A percentile compares a stretch with the other conserved stretches of the same genome.
Conservation (phyloP, 2,329 filamentous ascomycete genomes). For the Alternaria arborescens region DNA sequence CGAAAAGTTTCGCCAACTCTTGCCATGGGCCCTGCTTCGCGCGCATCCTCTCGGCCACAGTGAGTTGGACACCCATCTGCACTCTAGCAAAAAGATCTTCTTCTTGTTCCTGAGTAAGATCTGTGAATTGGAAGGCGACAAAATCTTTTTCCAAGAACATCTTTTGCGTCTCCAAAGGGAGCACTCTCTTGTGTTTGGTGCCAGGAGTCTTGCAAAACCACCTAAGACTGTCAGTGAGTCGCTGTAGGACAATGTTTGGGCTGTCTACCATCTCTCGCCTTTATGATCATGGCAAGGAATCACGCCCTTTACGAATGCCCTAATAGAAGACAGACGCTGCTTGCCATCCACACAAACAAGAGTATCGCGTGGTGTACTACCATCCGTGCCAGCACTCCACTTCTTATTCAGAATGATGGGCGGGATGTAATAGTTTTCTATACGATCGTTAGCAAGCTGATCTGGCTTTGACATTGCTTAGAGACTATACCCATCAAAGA, state of each 20-base stretch:
- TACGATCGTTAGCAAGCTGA: neutral
- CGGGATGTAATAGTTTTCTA: constrained; percentile 56
- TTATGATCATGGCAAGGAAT: constrained; percentile 55
- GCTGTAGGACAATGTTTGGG: neutral
- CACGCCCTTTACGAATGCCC: constrained; percentile 56
- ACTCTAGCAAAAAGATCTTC: constrained; percentile 60
- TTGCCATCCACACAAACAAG: constrained; percentile 49
- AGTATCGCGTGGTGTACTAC: constrained; percentile 24
- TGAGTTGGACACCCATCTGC: constrained; percentile 57
- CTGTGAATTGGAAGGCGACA: constrained; percentile 55
- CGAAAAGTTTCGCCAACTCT: constrained; percentile 53
- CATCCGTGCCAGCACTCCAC: constrained; percentile 16
- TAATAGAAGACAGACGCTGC: constrained; percentile 57
- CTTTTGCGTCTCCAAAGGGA: constrained; percentile 48
- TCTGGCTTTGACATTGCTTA: no score
- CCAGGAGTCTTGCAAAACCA: constrained; percentile 32
- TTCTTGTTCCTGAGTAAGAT: constrained; percentile 53
- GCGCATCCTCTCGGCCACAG: constrained; percentile 57
- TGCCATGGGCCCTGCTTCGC: constrained; percentile 59
- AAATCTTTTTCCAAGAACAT: constrained; percentile 54
- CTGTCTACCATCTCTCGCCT: constrained; percentile 54
- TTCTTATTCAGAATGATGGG: constrained; percentile 59
- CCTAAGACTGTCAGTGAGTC: constrained; percentile 25
- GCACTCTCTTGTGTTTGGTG: constrained; percentile 36
- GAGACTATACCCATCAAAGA: constrained; percentile 45